Evolutionary conservation across 352 stramenopile genomes (phyloP).

Genomic region (Phytophthora constricta): DNA sequence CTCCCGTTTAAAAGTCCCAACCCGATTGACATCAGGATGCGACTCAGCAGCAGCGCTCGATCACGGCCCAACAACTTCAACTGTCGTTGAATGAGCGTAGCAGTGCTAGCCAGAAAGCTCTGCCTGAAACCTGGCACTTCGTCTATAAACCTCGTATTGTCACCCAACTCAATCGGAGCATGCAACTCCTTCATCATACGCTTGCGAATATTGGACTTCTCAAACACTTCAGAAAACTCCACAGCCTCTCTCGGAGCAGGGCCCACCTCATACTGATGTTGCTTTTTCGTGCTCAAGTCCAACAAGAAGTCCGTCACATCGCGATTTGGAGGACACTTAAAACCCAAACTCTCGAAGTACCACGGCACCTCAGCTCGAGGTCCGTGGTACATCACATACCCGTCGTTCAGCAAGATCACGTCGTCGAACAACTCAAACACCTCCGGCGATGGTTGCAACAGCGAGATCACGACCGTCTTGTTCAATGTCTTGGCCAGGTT

Average conservation of each 20-base stretch:
- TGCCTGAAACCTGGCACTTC: slow-evolving; percentile 21
- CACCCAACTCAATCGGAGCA: not conserved
- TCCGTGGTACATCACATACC: slow-evolving; percentile 86
- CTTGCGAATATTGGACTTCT: slow-evolving; percentile 14
- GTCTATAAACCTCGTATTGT: slow-evolving; percentile 14
- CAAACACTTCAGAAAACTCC: slow-evolving; percentile 20
- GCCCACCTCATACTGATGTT: slow-evolving; percentile 25
- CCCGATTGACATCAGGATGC: not conserved
- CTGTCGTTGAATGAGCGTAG: slow-evolving; percentile 19
- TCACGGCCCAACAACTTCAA: slow-evolving; percentile 28
- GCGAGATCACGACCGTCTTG: slow-evolving; percentile 57
- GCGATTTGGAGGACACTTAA: slow-evolving; percentile 34
- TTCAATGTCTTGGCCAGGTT: slow-evolving; percentile 33
- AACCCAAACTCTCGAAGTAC: slow-evolving; percentile 75
- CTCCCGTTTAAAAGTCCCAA: slow-evolving; percentile 2
- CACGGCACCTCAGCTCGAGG: slow-evolving; percentile 51
- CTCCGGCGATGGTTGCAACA: slow-evolving; percentile 74
- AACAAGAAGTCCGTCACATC: slow-evolving; percentile 42
- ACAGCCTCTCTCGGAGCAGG: not conserved
- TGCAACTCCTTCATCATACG: slow-evolving; percentile 13
- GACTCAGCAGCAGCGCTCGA: slow-evolving; percentile 13
- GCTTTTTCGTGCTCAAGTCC: slow-evolving; percentile 31
- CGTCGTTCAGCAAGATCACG: slow-evolving; percentile 83
- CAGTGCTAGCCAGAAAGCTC: slow-evolving; percentile 4
- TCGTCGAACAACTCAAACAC: slow-evolving; percentile 88